Conservation (phyloP, 2,329 filamentous ascomycete species). For the Thelonectria rubi region DNA sequence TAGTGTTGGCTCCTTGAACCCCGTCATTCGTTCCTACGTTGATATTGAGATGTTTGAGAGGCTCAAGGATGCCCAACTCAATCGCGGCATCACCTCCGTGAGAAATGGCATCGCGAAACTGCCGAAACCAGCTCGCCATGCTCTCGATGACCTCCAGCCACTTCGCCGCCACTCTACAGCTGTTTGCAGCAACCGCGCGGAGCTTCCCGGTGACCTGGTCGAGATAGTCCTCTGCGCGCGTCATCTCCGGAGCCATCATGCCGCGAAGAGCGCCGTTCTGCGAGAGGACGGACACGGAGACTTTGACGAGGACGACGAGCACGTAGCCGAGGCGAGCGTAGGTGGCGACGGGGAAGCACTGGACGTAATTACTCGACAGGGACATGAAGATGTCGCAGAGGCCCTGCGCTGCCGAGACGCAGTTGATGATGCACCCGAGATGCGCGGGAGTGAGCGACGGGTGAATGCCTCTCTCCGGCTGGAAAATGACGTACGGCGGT, state of each 20-base stretch:
- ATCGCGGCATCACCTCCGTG: background rate
- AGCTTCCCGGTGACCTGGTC: background rate
- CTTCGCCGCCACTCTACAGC: background rate
- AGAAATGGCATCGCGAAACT: background rate
- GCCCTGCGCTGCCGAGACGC: background rate
- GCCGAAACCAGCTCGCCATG: background rate
- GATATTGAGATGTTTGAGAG: background rate
- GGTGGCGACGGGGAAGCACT: background rate
- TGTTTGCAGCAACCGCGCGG: background rate
- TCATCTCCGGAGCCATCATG: constrained; percentile 1
- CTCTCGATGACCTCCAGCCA: background rate
- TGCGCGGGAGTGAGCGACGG: background rate
- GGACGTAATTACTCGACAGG: background rate
- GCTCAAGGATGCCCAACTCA: background rate
- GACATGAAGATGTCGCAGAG: background rate
- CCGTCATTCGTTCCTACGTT: background rate
- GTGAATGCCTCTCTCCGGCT: background rate
- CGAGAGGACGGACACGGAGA: background rate
- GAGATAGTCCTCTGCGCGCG: background rate
- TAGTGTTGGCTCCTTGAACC: background rate
- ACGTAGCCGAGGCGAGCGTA: constrained; percentile 5
- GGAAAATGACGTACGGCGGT: background rate
- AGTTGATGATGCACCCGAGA: constrained; percentile 3
- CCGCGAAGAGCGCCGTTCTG: background rate
- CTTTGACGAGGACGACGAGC: constrained; percentile 3